Percentiles rank a stretch among this genome's conserved stretches.
phyloP scores from a whole-genome alignment of 2,329 filamentous ascomycete genomes.

The Aspergillus ustus region DNA sequence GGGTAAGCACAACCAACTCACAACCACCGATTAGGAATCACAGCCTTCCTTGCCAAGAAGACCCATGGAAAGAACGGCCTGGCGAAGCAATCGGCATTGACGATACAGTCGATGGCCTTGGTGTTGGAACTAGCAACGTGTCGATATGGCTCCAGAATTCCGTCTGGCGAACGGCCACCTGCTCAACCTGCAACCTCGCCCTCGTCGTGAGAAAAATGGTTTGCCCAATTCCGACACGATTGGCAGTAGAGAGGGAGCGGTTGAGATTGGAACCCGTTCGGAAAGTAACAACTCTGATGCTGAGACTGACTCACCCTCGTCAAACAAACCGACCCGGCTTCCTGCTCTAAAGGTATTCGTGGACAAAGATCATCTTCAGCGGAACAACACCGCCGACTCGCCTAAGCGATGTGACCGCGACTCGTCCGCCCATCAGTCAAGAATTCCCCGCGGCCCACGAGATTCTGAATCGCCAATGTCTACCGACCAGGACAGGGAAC shows the following conservation, averaged over 20 bases:
- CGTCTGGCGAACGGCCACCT: conserved; percentile 36
- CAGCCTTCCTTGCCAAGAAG: neutral
- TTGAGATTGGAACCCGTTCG: conserved; percentile 7
- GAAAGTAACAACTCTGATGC: conserved; percentile 16
- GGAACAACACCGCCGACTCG: conserved; percentile 22
- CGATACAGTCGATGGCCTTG: conserved; percentile 22
- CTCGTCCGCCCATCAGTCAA: conserved; percentile 7
- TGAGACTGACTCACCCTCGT: conserved; percentile 17
- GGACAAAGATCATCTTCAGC: conserved; percentile 24
- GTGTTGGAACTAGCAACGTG: neutral
- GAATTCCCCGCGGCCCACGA: conserved; percentile 9
- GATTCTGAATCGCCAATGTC: conserved; percentile 19
- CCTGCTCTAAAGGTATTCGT: conserved; percentile 30
- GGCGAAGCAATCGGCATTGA: conserved; percentile 20
- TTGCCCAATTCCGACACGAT: conserved; percentile 25
- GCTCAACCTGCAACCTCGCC: conserved; percentile 35
- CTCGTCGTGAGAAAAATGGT: conserved; percentile 17
- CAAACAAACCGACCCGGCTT: conserved; percentile 34
- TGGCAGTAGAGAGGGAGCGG: conserved; percentile 12
- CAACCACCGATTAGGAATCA: neutral
- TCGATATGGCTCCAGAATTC: conserved; percentile 34
- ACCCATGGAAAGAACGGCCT: conserved; percentile 18
- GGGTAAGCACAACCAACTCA: conserved; percentile 4
- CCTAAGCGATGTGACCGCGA: conserved; percentile 15
- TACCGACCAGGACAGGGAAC: conserved; percentile 31